Percentiles rank a stretch among this genome's conserved stretches.
Conservation (phyloP, 2,329 filamentous ascomycete species). For the Ophiostoma sp. region DNA sequence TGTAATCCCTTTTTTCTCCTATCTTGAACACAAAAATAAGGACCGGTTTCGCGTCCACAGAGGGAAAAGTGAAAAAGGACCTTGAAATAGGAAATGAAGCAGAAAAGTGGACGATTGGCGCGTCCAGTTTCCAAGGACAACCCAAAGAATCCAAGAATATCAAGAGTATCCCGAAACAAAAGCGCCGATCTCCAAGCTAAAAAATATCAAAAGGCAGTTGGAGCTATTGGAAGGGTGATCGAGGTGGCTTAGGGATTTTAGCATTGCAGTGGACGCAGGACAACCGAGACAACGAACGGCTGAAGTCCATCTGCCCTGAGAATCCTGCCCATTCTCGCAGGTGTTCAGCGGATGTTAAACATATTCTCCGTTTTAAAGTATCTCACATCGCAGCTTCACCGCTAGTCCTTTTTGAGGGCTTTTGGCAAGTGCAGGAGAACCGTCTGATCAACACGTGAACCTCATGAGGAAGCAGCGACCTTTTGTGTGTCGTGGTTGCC, state of each 20-base stretch:
- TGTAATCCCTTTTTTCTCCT: no score
- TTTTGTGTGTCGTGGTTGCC: background rate
- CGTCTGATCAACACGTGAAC: conserved; percentile 1
- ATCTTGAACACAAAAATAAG: background rate
- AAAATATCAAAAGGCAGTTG: background rate
- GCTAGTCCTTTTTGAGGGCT: conserved; percentile 1
- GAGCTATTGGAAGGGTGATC: background rate
- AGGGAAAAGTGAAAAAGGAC: background rate
- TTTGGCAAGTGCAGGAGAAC: background rate
- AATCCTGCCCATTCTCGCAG: background rate
- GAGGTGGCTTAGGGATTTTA: background rate
- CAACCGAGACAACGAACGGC: conserved; percentile 1
- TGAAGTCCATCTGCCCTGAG: background rate
- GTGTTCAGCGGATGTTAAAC: background rate
- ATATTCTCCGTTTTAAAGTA: background rate
- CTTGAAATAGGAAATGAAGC: background rate
- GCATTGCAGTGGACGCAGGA: background rate
- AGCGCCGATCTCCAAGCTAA: conserved; percentile 2
- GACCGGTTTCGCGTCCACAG: background rate
- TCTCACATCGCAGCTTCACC: background rate
- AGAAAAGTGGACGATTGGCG: conserved; percentile 8
- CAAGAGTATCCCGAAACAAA: background rate
- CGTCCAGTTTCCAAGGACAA: background rate
- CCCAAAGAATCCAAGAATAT: background rate
- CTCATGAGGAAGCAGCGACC: background rate